Evolutionary conservation across 768 basidiomycete species (phyloP), one percentile per base, ranked within the genome.

Genomic region (Nidularia sp.): DNA sequence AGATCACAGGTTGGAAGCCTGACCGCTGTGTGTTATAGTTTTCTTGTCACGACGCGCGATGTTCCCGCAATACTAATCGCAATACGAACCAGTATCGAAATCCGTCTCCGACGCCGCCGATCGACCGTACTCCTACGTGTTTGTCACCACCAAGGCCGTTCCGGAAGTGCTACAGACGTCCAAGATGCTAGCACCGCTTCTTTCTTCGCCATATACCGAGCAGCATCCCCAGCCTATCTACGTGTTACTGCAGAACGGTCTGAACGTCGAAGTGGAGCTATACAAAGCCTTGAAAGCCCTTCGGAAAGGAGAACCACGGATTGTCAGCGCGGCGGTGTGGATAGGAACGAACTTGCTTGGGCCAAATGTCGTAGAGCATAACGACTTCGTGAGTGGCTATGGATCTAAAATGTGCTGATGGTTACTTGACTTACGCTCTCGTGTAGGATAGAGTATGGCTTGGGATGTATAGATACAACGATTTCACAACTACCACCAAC

Each of bases 91-190:
- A 88, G 88, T 87, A 48, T 77, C 80, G 57, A 75, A 65, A 34
- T 80, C 80, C 2, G 75, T 90, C 32, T 65, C 62, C 1, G 81
- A 83, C 39, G 88, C 88, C 7, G 72, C 78, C 13, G 85, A 86
- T 61, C 62, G 71, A 34, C 61, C 75, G 0, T 91, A 89, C 63
- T 72, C 77, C 43, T 82, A 84, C 62, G 86, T 88, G 4, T 66
- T 91, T 32, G 62, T 89, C 45, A 75, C 84, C 3, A 88, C 86
- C 1, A 91, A 91, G 62, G 81, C 83, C 3, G 67, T 90, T 13
- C 88, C 88, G 2, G 88, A 91, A 58, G 60, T 86, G 7, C 59
- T 69, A 1, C 77, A 74, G 8, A 88, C 84, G 5, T 70, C 87
- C 0, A 62, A 68, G 4, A 63, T 90, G 6, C 73, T 91, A 18